Evolutionary conservation across 257 asterid genomes (phyloP).

Genomic region (Nicotiana undulata): DNA sequence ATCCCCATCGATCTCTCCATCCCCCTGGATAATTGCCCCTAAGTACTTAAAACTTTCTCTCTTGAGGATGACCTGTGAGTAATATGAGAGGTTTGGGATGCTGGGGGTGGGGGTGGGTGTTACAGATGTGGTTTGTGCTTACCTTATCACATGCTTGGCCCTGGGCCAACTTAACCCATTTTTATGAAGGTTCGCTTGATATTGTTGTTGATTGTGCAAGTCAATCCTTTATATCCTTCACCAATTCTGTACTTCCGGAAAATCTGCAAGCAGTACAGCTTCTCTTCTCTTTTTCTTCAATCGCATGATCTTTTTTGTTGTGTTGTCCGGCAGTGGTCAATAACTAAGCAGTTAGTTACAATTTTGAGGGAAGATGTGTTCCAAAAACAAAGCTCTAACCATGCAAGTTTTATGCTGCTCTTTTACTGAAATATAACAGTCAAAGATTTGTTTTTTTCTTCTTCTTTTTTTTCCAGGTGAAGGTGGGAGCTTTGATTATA

Average conservation of each 20-base stretch:
- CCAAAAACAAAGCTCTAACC: background rate
- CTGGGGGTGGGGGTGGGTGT: background rate
- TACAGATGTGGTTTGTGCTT: background rate
- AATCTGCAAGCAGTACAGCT: background rate
- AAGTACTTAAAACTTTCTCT: too few species aligned
- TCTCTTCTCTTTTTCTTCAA: background rate
- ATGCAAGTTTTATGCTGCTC: background rate
- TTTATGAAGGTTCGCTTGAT: background rate
- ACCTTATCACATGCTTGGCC: background rate
- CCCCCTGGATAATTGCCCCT: too few species aligned
- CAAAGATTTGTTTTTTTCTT: background rate
- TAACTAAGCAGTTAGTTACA: background rate
- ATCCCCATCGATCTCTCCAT: too few species aligned
- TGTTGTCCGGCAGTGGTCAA: background rate
- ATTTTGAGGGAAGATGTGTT: background rate
- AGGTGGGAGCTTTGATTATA: conserved; percentile 59
- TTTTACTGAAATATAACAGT: background rate
- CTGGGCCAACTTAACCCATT: background rate
- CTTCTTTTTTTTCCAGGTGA: conserved; percentile 36
- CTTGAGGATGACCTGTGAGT: too few species aligned
- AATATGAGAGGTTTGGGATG: background rate
- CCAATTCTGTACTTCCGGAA: background rate
- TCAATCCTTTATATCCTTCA: background rate
- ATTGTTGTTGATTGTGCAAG: background rate
- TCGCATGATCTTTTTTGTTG: background rate